Evolutionary conservation across 129 eudicot genomes (phyloP), one percentile per base, ranked within the genome.

Genomic region (Heracleum sosnowskyi): DNA sequence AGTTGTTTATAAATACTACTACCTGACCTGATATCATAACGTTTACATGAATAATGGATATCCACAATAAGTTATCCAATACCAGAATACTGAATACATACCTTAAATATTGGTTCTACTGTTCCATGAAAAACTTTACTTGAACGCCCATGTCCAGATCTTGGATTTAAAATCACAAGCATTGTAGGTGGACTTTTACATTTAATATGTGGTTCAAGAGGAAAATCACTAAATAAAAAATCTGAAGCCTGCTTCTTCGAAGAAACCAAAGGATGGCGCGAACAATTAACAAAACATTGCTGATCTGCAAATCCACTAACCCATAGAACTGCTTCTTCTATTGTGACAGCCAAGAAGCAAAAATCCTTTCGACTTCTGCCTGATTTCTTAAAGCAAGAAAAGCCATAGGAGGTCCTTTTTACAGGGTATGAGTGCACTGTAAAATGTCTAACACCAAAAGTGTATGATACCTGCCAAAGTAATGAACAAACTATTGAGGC

Each of bases 61-160:
- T 28, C 47, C 76, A 41, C 33, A 17, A 73, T 74, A 47, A 40
- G 40, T 35, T 49, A 64, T 13, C 37, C 12, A 31, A 31, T 6
- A 31, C 70, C 2, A 28, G 22, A 66, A 33, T 66, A 34, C 39
- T 4, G 26, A 17, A 39, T 42, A 72, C 81, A 74, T 87, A 95
- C 98, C 91, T 95, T 95, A 81, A 95, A 91, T 88, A 95, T 88
- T 10, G 97, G 98, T 82, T 95, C 97, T 55, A 86, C 98, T 86
- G 87, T 40, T 74, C 86, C 84, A 82, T 95, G 92, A 78, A 90
- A 95, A 76, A 95, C 98, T 86, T 91, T 95, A 86, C 85, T 95
- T 57, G 98, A 95, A 64, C 98, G 98, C 41, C 98, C 97, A 79
- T 90, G 96, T 70, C 98, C 98, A 76, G 98, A 91, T 15, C 97